Base-by-base conservation (phyloP, 306 rosid genomes). In the Vicia sativa region DNA sequence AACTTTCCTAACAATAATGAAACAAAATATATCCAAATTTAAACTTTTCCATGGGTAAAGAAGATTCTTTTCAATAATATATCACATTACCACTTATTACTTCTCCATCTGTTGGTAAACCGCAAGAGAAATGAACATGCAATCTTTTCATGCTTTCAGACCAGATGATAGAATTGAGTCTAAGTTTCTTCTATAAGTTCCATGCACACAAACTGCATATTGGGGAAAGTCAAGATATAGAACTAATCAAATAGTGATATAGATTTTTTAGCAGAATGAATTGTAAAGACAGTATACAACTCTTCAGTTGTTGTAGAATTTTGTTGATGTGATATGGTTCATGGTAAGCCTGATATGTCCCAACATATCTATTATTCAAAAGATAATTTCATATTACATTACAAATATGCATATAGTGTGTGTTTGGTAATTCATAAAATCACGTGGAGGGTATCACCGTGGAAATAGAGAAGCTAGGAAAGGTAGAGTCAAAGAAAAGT, bases 81-180 rank as follows among this genome's bases (percentile, higher is more conserved):
- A 21, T 21, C 23, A 21, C 23, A 21, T 21, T 21, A 21, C 23
- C 23, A 21, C 23, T 21, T 21, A 21, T 21, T 21, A 21, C 90
- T n/a, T n/a, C n/a, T 55, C 98, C 98, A 62, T 86, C 95, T 29
- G 91, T 67, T 21, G 98, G 98, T 75, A 93, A 82, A 64, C 98
- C 96, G 16, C 85, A 39, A 16, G 98, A 87, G 77, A 92, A 92
- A 82, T 92, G 98, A 31, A 88, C 93, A 59, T 90, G 98, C 83
- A 93, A 80, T 82, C 98, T 88, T 72, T 87, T 80, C 96, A 90
- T 90, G 69, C 89, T 79, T 90, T 88, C 39, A 93, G 78, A 78
- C 98, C 97, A 31, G 96, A 87, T 63, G 65, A 80, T 58, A 90
- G 74, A 78, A 93, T 93, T 14, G 90, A 85, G 41, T 88, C 89